A percentile compares a stretch with the other conserved stretches of the same genome.
Conservation (phyloP, 1,139 yeast species). For the Yamadazyma trypodendri region DNA sequence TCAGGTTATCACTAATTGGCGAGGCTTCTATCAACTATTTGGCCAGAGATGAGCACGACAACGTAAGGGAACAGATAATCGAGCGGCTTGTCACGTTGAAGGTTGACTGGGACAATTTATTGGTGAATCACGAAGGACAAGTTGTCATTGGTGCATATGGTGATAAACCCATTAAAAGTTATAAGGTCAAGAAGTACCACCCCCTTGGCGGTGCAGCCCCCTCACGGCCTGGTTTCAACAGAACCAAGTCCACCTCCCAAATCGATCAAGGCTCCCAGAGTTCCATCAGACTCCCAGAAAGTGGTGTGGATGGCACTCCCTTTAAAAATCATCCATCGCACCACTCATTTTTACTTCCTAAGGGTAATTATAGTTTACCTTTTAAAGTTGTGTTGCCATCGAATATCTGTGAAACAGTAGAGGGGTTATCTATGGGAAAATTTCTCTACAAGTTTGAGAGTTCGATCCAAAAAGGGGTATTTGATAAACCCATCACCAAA, state of each 20-base stretch:
- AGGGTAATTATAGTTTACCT: conserved; percentile 69
- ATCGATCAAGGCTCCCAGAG: conserved; percentile 8
- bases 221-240: conserved; percentile 18
- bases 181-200: conserved; percentile 12
- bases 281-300: conserved; percentile 27
- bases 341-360: conserved; percentile 50
- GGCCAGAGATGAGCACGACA: conserved; percentile 37
- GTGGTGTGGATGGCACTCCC: conserved; percentile 49
- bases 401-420: conserved; percentile 63
- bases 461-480: conserved; percentile 51
- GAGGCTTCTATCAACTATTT: conserved; percentile 55
- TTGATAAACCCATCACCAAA: conserved; percentile 40
- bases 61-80: conserved; percentile 41
- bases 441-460: conserved; percentile 56
- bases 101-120: conserved; percentile 60
- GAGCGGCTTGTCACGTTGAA: conserved; percentile 52
- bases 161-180: conserved; percentile 25
- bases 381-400: conserved; percentile 57
- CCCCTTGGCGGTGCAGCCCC: conserved; percentile 5
- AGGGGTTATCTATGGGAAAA: conserved; percentile 58
- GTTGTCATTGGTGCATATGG: conserved; percentile 44
- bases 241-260: conserved; percentile 22
- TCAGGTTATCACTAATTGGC: conserved; percentile 51
- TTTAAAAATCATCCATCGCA: conserved; percentile 25
- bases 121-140: conserved; percentile 46